These are phyloP conservation scores for Phytophthora palmivora DNA, from an alignment of 352 stramenopile genomes.

Conservation along the genomic window DNA sequence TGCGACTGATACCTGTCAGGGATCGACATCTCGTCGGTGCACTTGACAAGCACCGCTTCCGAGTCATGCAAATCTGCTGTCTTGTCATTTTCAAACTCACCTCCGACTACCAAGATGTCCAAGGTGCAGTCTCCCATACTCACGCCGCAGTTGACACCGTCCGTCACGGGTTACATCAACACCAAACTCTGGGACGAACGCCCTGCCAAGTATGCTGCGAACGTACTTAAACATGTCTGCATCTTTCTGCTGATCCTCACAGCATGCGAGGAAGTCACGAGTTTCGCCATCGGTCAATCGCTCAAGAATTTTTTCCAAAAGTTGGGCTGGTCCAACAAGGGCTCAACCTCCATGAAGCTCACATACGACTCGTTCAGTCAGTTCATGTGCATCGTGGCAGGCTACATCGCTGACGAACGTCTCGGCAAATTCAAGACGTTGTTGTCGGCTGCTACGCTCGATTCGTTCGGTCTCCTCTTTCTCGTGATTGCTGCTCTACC, in stretches of 20 bases:
- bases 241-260: conserved; percentile 62
- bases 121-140: conserved; percentile 22
- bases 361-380: conserved; percentile 76
- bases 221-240: conserved; percentile 61
- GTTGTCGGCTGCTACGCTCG: conserved; percentile 29
- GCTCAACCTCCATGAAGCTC: conserved; percentile 63
- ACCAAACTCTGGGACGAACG: conserved; percentile 52
- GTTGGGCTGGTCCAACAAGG: conserved; percentile 58
- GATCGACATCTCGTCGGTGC: neutral
- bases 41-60: neutral
- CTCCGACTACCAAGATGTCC: conserved; percentile 21
- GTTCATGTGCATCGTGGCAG: conserved; percentile 61
- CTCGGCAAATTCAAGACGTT: conserved; percentile 50
- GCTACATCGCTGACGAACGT: conserved; percentile 64
- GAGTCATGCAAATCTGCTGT: neutral
- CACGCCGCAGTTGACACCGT: conserved; percentile 23
- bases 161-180: conserved; percentile 25
- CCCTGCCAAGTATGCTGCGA: conserved; percentile 49
- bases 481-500: conserved; percentile 53
- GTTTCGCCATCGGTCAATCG: conserved; percentile 61
- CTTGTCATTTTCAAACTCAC: conserved; percentile 23
- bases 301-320: conserved; percentile 71
- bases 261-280: conserved; percentile 54
- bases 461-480: conserved; percentile 59
- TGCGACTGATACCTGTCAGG: no score